These are phyloP conservation scores for Kwoniella europaea DNA, from an alignment of 768 basidiomycete genomes.

Conservation along the genomic window DNA sequence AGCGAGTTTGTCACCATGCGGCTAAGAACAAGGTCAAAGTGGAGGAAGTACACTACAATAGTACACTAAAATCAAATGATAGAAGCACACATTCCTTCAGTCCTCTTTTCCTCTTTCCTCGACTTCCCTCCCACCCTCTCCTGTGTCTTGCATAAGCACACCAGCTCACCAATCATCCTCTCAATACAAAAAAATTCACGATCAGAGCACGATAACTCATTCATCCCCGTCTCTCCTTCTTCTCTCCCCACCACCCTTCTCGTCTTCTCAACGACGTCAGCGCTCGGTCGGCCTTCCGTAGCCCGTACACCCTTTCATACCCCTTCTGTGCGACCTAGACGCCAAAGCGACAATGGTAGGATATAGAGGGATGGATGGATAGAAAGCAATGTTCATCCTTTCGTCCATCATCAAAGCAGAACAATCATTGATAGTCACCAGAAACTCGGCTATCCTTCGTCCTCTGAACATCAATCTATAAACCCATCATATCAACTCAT, in stretches of 20 bases:
- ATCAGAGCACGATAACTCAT: neutral
- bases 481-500: neutral
- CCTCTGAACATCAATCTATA: neutral
- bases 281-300: neutral
- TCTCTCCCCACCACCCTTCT: neutral
- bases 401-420: neutral
- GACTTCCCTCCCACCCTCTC: neutral
- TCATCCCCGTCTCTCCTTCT: neutral
- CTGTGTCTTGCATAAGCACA: neutral
- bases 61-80: neutral
- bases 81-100: neutral
- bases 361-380: neutral
- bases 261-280: neutral
- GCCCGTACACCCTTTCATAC: neutral
- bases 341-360: neutral
- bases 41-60: slow-evolving; percentile 5
- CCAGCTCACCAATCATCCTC: neutral
- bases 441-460: slow-evolving; percentile 2
- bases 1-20: slow-evolving; percentile 1
- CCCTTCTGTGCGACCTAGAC: no score
- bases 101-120: neutral
- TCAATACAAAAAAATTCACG: neutral
- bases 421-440: neutral
- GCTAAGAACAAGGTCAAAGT: neutral
- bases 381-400: neutral